Base-by-base conservation (phyloP, 129 eudicot species). In the Tagetes patula region DNA sequence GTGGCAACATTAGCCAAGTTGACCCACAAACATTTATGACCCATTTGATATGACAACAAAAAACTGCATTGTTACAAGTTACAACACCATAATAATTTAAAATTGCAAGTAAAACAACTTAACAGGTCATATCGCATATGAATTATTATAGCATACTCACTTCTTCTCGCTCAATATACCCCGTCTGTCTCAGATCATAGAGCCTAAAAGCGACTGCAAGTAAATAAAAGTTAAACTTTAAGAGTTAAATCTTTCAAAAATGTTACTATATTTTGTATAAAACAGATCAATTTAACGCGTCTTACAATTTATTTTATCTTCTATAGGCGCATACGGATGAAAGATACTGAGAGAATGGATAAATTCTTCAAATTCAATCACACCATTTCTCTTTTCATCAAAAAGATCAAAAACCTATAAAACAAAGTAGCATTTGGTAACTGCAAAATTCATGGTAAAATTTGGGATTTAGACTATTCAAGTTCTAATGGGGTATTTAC, bases 361-460 rank as follows among this genome's bases (percentile, higher is more conserved):
- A 82, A 94, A 94, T 68, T 94, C 99, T 77, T 90, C 99, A 60
- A 94, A 94, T 31, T 94, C 99, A 85, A 94, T 90, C 1, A 94
- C 96, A 20, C 97, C 97, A 71, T 94, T 90, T 72, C 79, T 83
- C 83, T 90, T 94, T 56, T 86, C 91, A 65, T 94, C 97, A 78
- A 89, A 92, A 54, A 92, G 89, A 80, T 92, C 89, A 82, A 92
- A 92, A 77, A 92, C 96, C 97, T 92, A 82, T 36, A 31, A 64
- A 13, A 41, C 50, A 63, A 58, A 56, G n/a, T 33, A 48, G 54
- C 61, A 77, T 27, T 70, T 71, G 34, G 32, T 52, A 69, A 67
- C 50, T 37, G 12, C 13, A 54, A 54, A 53, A 59, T 56, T 0
- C 54, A 48, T 60, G 41, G 33, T 31, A 33, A 12, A 40, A 67